Evolutionary conservation across 2,329 filamentous ascomycete species (phyloP).

Genomic region (Aspergillus puulaauensis): DNA sequence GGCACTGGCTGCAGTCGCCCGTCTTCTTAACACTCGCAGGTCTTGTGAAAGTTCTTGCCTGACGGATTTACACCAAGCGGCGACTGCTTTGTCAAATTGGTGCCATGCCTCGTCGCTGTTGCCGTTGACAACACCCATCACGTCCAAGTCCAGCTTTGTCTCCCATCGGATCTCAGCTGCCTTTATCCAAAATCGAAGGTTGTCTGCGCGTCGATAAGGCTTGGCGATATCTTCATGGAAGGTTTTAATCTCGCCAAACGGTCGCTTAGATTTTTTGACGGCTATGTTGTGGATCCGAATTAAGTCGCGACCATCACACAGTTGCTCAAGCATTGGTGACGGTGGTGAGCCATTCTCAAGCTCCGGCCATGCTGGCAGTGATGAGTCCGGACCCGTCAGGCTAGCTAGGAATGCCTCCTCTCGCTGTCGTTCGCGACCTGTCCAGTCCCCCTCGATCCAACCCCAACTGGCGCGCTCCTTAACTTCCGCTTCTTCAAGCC

Average conservation of each 20-base stretch:
- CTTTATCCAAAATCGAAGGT: slow-evolving; percentile 94
- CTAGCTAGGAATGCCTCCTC: slow-evolving; percentile 80
- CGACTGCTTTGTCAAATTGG: slow-evolving; percentile 78
- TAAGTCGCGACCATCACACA: slow-evolving; percentile 78
- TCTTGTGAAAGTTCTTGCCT: slow-evolving; percentile 63
- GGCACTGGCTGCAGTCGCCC: slow-evolving; percentile 11
- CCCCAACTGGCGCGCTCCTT: slow-evolving; percentile 71
- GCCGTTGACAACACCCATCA: slow-evolving; percentile 81
- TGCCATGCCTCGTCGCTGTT: slow-evolving; percentile 67
- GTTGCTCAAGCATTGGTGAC: slow-evolving; percentile 69
- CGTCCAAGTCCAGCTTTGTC: slow-evolving; percentile 76
- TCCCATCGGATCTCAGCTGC: slow-evolving; percentile 94
- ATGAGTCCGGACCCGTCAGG: slow-evolving; percentile 58
- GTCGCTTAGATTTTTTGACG: slow-evolving; percentile 78
- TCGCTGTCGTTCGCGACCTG: slow-evolving; percentile 69
- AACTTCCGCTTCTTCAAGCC: slow-evolving; percentile 71
- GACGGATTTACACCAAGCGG: slow-evolving; percentile 79
- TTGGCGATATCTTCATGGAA: slow-evolving; percentile 94
- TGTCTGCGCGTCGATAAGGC: slow-evolving; percentile 90
- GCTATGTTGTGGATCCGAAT: slow-evolving; percentile 87
- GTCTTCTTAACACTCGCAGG: slow-evolving; percentile 10
- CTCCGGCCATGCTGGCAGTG: slow-evolving; percentile 68
- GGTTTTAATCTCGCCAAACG: slow-evolving; percentile 83
- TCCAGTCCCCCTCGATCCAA: slow-evolving; percentile 81
- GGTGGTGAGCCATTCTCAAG: slow-evolving; percentile 46